A percentile compares a stretch with the other conserved stretches of the same genome.
Conservation (phyloP, 768 basidiomycete species). For the Boletus vinaceobasis region DNA sequence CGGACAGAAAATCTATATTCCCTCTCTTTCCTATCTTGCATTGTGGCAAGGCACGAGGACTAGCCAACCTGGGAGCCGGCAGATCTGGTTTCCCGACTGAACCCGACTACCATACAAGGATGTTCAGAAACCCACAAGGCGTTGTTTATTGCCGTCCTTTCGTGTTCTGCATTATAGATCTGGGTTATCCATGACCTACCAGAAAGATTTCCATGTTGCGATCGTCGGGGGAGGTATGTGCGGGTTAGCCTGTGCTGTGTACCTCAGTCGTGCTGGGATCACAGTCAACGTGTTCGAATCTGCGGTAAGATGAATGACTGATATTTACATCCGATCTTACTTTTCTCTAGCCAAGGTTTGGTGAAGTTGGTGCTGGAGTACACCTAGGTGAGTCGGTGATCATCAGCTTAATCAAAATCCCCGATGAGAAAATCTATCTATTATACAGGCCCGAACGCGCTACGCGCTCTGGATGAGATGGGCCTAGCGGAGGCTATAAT, state of each 20-base stretch:
- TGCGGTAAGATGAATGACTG: conserved; percentile 32
- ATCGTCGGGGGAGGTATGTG: conserved; percentile 57
- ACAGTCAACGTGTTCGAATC: conserved; percentile 51
- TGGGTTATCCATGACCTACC: background rate
- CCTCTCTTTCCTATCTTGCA: background rate
- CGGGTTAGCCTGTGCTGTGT: conserved; percentile 48
- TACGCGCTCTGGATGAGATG: conserved; percentile 42
- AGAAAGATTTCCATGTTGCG: conserved; percentile 46
- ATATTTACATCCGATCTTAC: background rate
- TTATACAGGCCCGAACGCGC: conserved; percentile 45
- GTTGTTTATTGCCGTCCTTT: background rate
- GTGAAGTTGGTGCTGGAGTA: conserved; percentile 55
- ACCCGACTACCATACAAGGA: background rate
- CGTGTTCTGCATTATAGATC: background rate
- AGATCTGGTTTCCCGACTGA: background rate
- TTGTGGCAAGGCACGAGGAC: background rate
- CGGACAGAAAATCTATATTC: background rate
- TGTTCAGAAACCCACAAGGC: background rate
- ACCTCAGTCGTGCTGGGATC: conserved; percentile 41
- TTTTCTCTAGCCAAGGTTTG: conserved; percentile 39
- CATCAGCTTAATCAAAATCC: background rate
- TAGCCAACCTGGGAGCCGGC: background rate
- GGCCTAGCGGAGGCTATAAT: conserved; percentile 44
- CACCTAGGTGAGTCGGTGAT: conserved; percentile 38
- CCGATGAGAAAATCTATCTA: background rate